Base-by-base conservation (phyloP, 2,329 filamentous ascomycete genomes). In the Macrophomina phaseolina region DNA sequence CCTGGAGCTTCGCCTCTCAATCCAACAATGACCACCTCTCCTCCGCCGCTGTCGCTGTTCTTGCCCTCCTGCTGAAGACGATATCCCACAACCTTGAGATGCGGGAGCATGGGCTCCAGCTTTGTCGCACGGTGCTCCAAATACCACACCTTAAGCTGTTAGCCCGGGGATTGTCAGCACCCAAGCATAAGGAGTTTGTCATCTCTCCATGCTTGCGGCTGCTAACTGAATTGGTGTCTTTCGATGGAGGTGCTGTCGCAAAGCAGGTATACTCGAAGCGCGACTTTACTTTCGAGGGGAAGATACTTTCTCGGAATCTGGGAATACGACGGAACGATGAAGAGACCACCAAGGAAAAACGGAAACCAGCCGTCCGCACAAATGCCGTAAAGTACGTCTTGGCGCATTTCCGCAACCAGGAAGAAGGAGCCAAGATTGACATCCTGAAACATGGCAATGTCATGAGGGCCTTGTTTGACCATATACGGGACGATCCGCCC, bases 181-280 rank as follows among this genome's bases (percentile, higher is more conserved):
- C 91, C 30, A 94, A 93, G 77, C 86, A 88, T 56, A 97, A 96
- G 75, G 93, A 93, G 46, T 93, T 92, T 77, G 83, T 98, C 67
- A 94, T 97, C 68, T 95, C 93, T 2, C 94, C 95, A 0, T 94
- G 91, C 30, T 81, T 99, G 67, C 89, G 94, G 66, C 81, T 99
- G 62, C 85, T 99, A 68, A 91, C 90, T 62, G 94, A 99, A 79
- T 85, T 94, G n/a, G 87, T 92, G 16, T 89, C 85, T 65, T 91
- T 97, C 70, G 94, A 98, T 78, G 93, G 93, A 16, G 96, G 95
- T 14, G 87, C 88, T 49, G 85, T 93, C 65, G 92, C 94, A 34
- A 89, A 88, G 71, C 85, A 89, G 53, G 84, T 97, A 40, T 96
- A 97, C 76, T 86, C 90, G 63, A 89, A 89, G 38, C 87, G 93